Evolutionary conservation across 1,284 basidiomycete genomes (phyloP), one percentile per base, ranked within the genome.

Genomic region (Malassezia restricta): DNA sequence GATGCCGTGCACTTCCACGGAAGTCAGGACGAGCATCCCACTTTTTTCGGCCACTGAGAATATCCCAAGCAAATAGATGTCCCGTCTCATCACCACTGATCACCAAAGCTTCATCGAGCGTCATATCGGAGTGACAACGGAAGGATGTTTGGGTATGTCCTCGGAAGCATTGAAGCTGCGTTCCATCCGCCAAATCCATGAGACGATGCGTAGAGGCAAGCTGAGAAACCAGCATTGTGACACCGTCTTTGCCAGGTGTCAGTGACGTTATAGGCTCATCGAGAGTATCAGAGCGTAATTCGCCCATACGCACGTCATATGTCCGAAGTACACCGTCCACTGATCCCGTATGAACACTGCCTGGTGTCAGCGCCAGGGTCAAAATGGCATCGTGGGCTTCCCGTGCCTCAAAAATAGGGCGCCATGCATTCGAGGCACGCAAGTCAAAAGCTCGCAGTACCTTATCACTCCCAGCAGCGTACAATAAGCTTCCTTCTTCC

Each of bases 251-350:
- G 12, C 87, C 82, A 2, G 86, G 82, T 0, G 83, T 77, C 14
- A 68, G 30, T 20, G 85, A 83, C 0, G 86, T 85, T 32, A 96
- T 83, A 1, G 66, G 59, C 8, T 57, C 80, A 8, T 90, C 89
- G 54, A 98, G 80, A 63, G 83, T 89, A 74, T 99, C 94, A 43
- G 84, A 79, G 4, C 83, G 81, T 28, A 95, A 75, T 72, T 90
- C 82, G 20, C 94, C 94, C 77, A 84, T 87, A 42, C 92, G 83
- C 30, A 98, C 76, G 74, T 98, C 94, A 74, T 96, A 96, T 1
- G 85, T 86, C 20, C 94, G 81, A 31, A 95, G 82, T 64, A 84
- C 79, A 1, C 94, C 92, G 62, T 99, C 94, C 2, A 92, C 83
- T 0, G 86, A 89, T 1, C 87, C 87, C 0, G 87, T 80, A 27